Percentiles rank a stretch among this genome's conserved stretches.
Conservation (phyloP, 441 rosid species). For the Brassica hybrid region DNA sequence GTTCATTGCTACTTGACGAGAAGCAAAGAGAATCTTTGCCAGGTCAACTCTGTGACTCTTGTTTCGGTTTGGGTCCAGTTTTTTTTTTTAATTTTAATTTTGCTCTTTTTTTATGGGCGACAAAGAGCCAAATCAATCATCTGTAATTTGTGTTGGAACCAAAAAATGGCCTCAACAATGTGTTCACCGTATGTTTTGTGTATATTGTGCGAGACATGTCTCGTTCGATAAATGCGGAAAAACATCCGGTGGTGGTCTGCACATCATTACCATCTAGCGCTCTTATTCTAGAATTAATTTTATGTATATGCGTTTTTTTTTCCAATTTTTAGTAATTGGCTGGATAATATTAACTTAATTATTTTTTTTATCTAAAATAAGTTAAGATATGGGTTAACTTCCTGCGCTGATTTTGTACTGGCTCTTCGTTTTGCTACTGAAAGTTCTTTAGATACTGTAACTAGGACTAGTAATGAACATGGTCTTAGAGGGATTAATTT, state of each 20-base stretch:
- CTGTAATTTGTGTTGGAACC: background rate
- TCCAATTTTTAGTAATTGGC: background rate
- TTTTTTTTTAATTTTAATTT: background rate
- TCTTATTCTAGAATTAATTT: too few species aligned
- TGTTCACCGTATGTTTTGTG: background rate
- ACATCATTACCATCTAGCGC: background rate
- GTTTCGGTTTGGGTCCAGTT: conserved; percentile 2
- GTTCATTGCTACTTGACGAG: background rate
- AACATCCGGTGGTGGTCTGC: background rate
- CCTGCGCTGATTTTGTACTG: background rate
- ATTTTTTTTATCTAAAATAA: background rate
- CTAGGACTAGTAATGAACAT: background rate
- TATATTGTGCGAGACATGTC: too few species aligned
- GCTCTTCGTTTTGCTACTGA: background rate
- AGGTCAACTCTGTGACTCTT: conserved; percentile 25
- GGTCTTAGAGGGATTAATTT: background rate
- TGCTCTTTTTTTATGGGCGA: background rate
- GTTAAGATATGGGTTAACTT: background rate
- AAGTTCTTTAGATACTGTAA: background rate
- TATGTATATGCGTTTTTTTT: too few species aligned
- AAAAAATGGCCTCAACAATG: background rate
- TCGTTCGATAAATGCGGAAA: conserved; percentile 5
- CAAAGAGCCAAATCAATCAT: background rate
- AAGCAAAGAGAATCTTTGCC: conserved; percentile 28
- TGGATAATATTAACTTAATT: background rate